A percentile compares a stretch with the other conserved stretches of the same genome.
phyloP scores from a whole-genome alignment of 2,329 filamentous ascomycete species.

The Hansfordia pulvinata region DNA sequence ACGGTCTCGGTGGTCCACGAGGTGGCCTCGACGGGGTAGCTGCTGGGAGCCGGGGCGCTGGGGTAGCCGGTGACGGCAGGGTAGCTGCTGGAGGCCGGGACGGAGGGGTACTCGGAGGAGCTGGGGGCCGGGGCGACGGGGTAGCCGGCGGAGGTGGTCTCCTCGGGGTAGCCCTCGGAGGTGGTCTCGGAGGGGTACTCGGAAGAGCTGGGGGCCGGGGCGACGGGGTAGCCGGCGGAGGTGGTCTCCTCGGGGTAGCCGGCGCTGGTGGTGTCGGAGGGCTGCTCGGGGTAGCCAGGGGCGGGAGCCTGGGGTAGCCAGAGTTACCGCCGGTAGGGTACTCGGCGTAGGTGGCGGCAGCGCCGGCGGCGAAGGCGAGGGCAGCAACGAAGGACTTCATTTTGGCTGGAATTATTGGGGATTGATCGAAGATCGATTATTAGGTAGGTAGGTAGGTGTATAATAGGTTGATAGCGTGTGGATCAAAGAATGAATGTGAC shows the following conservation, averaged over 20 bases:
- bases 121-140: too few relatives aligned
- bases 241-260: too few relatives aligned
- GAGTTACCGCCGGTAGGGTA: too few relatives aligned
- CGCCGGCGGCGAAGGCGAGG: constrained; percentile 37
- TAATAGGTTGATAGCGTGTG: too few relatives aligned
- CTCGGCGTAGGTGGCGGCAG: constrained; percentile 16
- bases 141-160: too few relatives aligned
- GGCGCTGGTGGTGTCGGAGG: too few relatives aligned
- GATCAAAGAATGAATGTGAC: constrained; percentile 45
- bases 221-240: constrained; percentile 7
- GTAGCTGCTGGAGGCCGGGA: constrained; percentile 6
- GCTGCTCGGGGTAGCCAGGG: too few relatives aligned
- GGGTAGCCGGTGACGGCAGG: constrained; percentile 5
- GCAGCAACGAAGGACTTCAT: constrained; percentile 50
- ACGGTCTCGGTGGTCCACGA: constrained; percentile 54
- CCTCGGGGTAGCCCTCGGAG: background rate
- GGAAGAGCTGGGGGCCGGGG: background rate
- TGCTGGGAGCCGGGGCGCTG: constrained; percentile 4
- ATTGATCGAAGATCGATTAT: constrained; percentile 18
- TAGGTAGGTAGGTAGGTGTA: constrained; percentile 16
- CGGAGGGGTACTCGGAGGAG: too few relatives aligned
- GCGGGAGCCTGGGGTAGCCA: too few relatives aligned
- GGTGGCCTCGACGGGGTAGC: constrained; percentile 25
- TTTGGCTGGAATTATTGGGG: constrained; percentile 38
- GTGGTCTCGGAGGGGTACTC: background rate